These are phyloP conservation scores for Leishmania martiniquensis DNA, from an alignment of 208 protist genomes.

Conservation along the genomic window DNA sequence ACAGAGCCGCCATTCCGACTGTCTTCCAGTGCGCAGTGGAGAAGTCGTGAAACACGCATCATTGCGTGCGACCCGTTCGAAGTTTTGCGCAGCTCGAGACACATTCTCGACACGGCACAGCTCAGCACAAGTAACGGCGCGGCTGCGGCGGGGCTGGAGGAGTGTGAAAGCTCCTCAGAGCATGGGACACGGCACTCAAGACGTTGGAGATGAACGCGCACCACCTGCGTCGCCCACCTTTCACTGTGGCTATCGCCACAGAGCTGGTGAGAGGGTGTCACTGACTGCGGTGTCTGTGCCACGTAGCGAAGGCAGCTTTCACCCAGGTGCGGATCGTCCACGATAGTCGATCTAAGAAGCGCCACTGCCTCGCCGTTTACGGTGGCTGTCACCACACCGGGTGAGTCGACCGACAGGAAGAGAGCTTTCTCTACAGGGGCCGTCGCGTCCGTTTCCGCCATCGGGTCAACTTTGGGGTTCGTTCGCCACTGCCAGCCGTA, in stretches of 20 bases:
- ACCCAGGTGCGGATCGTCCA: neutral
- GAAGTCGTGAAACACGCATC: slow-evolving; percentile 17
- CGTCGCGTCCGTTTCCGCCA: neutral
- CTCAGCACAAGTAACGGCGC: slow-evolving; percentile 2
- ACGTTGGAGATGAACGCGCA: slow-evolving; percentile 4
- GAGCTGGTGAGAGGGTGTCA: neutral
- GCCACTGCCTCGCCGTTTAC: neutral
- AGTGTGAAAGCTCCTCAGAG: neutral
- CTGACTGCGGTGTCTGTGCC: neutral
- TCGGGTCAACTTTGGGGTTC: neutral
- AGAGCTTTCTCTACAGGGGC: neutral
- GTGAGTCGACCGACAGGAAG: slow-evolving; percentile 1
- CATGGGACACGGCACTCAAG: slow-evolving; percentile 19
- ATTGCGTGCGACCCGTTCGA: neutral
- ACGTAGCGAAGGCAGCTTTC: slow-evolving; percentile 16
- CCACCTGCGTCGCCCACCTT: neutral
- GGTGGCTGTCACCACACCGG: neutral
- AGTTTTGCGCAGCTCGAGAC: neutral
- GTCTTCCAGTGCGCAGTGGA: slow-evolving; percentile 21
- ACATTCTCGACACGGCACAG: neutral
- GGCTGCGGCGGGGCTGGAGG: neutral
- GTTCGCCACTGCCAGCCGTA: slow-evolving; percentile 18
- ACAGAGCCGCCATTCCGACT: neutral
- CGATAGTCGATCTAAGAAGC: neutral
- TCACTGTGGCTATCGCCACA: neutral